Evolutionary conservation across 768 basidiomycete species (phyloP).

Genomic region (Leccinellum albellum): DNA sequence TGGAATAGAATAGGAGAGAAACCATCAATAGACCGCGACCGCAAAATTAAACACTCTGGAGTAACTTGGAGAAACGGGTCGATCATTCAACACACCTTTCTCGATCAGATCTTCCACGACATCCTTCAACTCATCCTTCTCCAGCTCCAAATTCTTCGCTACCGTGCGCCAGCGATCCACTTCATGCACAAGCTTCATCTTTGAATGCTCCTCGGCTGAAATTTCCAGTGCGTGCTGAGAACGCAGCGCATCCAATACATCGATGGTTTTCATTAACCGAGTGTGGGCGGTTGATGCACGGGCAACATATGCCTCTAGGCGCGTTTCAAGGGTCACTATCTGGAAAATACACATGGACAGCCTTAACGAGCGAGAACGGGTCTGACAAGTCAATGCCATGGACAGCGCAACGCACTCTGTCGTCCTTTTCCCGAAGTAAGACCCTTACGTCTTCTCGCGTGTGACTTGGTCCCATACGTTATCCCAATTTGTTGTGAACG

Average conservation of each 20-base stretch:
- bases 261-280: constrained; percentile 47
- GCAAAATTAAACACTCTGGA: constrained; percentile 1
- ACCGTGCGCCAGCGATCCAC: constrained; percentile 34
- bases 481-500: background rate
- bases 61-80: background rate
- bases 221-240: constrained; percentile 40
- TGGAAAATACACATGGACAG: constrained; percentile 5
- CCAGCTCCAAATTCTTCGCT: constrained; percentile 37
- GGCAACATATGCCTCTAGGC: constrained; percentile 35
- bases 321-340: constrained; percentile 29
- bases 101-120: constrained; percentile 51
- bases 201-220: constrained; percentile 29
- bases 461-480: constrained; percentile 26
- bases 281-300: constrained; percentile 41
- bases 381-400: background rate
- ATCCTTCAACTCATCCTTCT: constrained; percentile 52
- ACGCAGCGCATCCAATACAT: constrained; percentile 45
- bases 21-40: background rate
- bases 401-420: constrained; percentile 18
- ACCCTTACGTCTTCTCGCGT: constrained; percentile 18
- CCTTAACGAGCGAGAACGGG: background rate
- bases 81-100: constrained; percentile 45
- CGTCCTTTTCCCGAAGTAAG: constrained; percentile 24
- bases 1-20: background rate
- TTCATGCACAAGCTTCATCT: constrained; percentile 35